Conservation (phyloP, 2,329 filamentous ascomycete genomes). For the Fusarium concolor region DNA sequence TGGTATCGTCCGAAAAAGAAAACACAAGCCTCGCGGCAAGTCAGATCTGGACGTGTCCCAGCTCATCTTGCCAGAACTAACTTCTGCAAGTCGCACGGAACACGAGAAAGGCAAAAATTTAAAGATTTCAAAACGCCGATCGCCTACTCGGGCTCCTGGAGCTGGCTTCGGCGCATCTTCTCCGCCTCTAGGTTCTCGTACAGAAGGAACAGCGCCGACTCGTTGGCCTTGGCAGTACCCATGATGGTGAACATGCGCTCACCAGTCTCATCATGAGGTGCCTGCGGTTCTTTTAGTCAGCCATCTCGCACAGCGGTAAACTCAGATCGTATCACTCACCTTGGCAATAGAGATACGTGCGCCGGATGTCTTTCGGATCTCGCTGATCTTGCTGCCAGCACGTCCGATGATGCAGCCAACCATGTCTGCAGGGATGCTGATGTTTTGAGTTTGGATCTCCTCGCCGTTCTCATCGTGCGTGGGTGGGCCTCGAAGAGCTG, state of each 20-base stretch:
- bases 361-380: constrained; percentile 96
- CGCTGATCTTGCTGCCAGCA: constrained; percentile 95
- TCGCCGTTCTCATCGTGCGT: constrained; percentile 96
- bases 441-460: constrained; percentile 98
- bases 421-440: constrained; percentile 99
- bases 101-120: constrained; percentile 48
- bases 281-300: constrained; percentile 56
- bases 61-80: constrained; percentile 64
- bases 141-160: constrained; percentile 65
- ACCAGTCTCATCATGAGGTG: constrained; percentile 95
- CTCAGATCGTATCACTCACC: constrained; percentile 55
- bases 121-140: constrained; percentile 9
- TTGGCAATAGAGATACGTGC: constrained; percentile 98
- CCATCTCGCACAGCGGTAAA: neutral
- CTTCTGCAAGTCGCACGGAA: constrained; percentile 48
- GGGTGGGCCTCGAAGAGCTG: constrained; percentile 81
- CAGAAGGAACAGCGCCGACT: constrained; percentile 93
- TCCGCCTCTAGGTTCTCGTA: constrained; percentile 99
- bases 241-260: constrained; percentile 99
- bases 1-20: constrained; percentile 57
- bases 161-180: constrained; percentile 96
- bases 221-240: constrained; percentile 92
- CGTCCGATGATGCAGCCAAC: constrained; percentile 99
- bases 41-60: constrained; percentile 67
- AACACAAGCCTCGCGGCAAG: constrained; percentile 71